These are phyloP conservation scores for Pythium rhizo-oryzae DNA, from an alignment of 352 stramenopile species.

Conservation along the genomic window DNA sequence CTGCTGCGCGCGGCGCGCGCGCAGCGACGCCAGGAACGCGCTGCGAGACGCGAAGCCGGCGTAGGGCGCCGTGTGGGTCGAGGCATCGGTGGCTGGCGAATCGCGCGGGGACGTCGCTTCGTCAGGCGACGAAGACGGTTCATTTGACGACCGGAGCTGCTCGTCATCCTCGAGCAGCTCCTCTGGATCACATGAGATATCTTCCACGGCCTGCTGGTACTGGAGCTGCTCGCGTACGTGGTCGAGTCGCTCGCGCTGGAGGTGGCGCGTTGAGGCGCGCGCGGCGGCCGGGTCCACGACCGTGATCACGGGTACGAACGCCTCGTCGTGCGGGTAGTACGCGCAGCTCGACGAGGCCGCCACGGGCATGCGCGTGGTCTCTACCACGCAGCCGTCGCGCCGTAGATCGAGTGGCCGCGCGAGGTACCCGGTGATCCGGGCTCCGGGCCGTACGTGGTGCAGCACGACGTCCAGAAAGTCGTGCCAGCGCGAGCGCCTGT, in stretches of 20 bases:
- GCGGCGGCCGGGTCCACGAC: conserved; percentile 38
- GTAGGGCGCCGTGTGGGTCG: not conserved
- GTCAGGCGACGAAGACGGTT: too few species aligned
- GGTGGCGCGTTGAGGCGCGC: not conserved
- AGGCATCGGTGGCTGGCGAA: not conserved
- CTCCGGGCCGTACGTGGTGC: conserved; percentile 46
- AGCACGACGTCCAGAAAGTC: conserved; percentile 66
- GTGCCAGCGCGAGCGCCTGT: conserved; percentile 64
- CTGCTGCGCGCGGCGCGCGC: conserved; percentile 3
- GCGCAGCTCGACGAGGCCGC: conserved; percentile 46
- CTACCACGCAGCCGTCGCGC: conserved; percentile 45
- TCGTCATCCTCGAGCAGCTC: not conserved
- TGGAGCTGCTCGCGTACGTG: conserved; percentile 16
- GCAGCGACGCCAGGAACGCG: conserved; percentile 23
- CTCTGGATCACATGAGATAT: not conserved
- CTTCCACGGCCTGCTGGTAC: conserved; percentile 5
- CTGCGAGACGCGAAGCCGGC: conserved; percentile 8
- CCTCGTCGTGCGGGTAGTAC: conserved; percentile 67
- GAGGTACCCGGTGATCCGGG: conserved; percentile 69
- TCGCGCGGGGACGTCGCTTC: too few species aligned
- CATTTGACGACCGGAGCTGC: not conserved
- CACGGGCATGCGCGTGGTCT: conserved; percentile 38
- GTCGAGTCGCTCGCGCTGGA: conserved; percentile 12
- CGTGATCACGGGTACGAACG: conserved; percentile 67
- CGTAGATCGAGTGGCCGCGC: conserved; percentile 52